phyloP scores from a whole-genome alignment of 495 filamentous ascomycete species.

The Corynascus novoguineensis region DNA sequence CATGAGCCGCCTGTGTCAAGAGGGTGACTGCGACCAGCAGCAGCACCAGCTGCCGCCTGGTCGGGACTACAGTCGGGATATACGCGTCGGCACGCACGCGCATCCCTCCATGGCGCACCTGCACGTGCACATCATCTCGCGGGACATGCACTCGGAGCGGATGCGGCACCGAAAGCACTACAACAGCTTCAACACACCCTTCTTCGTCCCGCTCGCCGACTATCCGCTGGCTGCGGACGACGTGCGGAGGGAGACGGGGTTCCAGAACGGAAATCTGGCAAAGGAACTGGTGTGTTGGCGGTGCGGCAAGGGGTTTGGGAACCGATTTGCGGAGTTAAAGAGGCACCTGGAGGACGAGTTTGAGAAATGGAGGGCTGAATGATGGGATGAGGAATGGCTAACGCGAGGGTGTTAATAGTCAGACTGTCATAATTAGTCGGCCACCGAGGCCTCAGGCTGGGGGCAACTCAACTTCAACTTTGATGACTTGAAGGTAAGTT shows the following conservation, averaged over 20 bases:
- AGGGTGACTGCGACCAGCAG: slow-evolving; percentile 27
- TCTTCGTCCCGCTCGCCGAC: slow-evolving; percentile 74
- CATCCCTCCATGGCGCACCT: slow-evolving; percentile 88
- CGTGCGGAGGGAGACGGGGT: slow-evolving; percentile 53
- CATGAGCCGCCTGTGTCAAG: slow-evolving; percentile 29
- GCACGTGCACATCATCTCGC: slow-evolving; percentile 80
- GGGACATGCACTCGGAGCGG: slow-evolving; percentile 63
- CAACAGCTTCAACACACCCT: slow-evolving; percentile 83
- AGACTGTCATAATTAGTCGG: background rate
- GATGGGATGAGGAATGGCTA: background rate
- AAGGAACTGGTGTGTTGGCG: slow-evolving; percentile 75
- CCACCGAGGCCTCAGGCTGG: too few species aligned
- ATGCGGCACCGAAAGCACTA: slow-evolving; percentile 86
- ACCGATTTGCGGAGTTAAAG: slow-evolving; percentile 67
- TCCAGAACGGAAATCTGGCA: slow-evolving; percentile 44
- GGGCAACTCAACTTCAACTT: too few species aligned
- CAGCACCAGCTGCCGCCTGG: slow-evolving; percentile 60
- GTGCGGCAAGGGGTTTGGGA: slow-evolving; percentile 69
- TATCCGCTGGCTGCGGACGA: slow-evolving; percentile 69
- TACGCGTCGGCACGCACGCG: slow-evolving; percentile 76
- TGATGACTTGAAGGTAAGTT: too few species aligned
- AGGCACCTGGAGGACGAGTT: slow-evolving; percentile 77
- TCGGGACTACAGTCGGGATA: slow-evolving; percentile 71
- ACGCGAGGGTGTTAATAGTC: background rate
- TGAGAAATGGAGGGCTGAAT: slow-evolving; percentile 71